Evolutionary conservation across 148 eudicot species (phyloP).

Genomic region (Camellia japonica): DNA sequence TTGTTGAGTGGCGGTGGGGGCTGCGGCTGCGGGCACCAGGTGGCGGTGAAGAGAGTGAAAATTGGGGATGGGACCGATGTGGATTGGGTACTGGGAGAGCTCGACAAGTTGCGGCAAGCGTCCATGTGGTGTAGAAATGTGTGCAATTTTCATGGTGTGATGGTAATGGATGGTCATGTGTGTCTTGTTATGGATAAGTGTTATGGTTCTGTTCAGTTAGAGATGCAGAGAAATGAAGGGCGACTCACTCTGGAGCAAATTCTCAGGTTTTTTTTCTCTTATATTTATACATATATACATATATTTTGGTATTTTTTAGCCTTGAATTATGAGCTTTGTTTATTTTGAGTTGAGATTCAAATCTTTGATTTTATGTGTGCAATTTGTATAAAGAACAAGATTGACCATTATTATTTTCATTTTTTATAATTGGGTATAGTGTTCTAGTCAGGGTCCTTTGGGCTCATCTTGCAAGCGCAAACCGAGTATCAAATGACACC

Average conservation of each 20-base stretch:
- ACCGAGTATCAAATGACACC: too few relatives aligned
- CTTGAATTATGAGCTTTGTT: not conserved
- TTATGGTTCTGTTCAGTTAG: constrained; percentile 66
- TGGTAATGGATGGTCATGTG: constrained; percentile 43
- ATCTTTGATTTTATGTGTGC: not conserved
- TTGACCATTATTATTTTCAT: not conserved
- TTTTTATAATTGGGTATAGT: too few relatives aligned
- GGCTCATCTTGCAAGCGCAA: too few relatives aligned
- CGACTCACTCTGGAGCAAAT: constrained; percentile 87
- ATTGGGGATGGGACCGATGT: constrained; percentile 64
- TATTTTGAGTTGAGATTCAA: not conserved
- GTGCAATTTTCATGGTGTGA: constrained; percentile 74
- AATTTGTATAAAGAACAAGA: not conserved
- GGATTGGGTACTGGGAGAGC: constrained; percentile 63
- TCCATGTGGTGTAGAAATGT: constrained; percentile 94
- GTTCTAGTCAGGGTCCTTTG: too few relatives aligned
- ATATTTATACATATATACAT: too few relatives aligned
- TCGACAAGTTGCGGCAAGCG: constrained; percentile 59
- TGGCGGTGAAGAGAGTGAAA: constrained; percentile 75
- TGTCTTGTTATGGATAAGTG: constrained; percentile 76
- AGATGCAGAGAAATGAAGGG: constrained; percentile 74
- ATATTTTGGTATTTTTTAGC: not conserved
- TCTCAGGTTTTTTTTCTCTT: constrained; percentile 49
- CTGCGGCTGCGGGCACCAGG: constrained; percentile 47
- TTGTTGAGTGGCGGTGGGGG: constrained; percentile 28